These are phyloP conservation scores for Neurospora sp. DNA, from an alignment of 495 filamentous ascomycete species.

Conservation along the genomic window DNA sequence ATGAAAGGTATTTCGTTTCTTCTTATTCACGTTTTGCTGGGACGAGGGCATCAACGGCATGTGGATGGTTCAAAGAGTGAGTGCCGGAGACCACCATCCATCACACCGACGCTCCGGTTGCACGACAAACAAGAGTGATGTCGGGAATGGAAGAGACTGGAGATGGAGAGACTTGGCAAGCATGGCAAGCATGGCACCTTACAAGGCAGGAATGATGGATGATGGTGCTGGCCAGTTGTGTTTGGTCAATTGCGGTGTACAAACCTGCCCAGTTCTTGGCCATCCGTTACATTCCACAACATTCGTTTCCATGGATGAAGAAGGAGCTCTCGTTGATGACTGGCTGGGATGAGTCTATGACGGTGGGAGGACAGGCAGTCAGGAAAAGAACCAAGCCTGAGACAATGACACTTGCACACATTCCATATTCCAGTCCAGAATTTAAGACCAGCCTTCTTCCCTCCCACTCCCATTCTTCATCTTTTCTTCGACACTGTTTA, in stretches of 20 bases:
- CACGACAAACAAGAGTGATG: not conserved
- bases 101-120: not conserved
- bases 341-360: not conserved
- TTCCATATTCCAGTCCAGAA: not conserved
- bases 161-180: not conserved
- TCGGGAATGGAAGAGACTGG: not conserved
- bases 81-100: not conserved
- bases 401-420: not conserved
- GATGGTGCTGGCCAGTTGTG: not conserved
- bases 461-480: not conserved
- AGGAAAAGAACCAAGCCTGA: not conserved
- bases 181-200: not conserved
- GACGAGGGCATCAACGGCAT: not conserved
- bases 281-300: not conserved
- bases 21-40: not conserved
- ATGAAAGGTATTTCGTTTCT: not conserved
- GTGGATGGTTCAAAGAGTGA: not conserved
- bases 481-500: not conserved
- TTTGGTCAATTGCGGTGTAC: not conserved
- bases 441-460: not conserved
- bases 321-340: not conserved
- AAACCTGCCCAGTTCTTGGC: not conserved
- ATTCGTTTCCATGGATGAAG: not conserved
- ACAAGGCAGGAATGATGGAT: not conserved
- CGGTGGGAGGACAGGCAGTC: not conserved